Evolutionary conservation across 192 early-diverging fungal genomes (phyloP).

Genomic region (Linnemannia zychae): DNA sequence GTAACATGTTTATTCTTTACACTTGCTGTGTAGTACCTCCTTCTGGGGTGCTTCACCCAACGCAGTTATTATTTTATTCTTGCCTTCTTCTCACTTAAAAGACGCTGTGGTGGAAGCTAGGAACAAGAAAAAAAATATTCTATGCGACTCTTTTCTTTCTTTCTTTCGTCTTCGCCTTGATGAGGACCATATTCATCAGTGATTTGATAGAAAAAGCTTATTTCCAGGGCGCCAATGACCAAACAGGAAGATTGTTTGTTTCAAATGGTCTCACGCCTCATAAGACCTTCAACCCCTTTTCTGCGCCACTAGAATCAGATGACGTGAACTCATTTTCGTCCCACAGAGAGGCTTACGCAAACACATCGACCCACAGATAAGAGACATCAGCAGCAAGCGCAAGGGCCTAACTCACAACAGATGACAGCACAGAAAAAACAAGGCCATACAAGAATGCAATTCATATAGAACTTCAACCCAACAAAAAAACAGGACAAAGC

Average conservation of each 20-base stretch:
- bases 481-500: no score
- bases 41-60: no score
- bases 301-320: background rate
- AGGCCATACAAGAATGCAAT: no score
- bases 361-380: background rate
- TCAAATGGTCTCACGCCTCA: background rate
- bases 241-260: background rate
- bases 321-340: background rate
- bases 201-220: background rate
- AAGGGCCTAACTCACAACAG: background rate
- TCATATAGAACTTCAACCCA: no score
- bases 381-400: background rate
- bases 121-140: no score
- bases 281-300: background rate
- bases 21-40: no score
- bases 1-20: no score
- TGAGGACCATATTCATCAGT: background rate
- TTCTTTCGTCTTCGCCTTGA: no score
- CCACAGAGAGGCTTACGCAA: background rate
- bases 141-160: no score
- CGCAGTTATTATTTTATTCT: no score
- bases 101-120: no score
- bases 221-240: conserved; percentile 5
- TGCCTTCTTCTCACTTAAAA: no score
- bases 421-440: background rate